Conservation (phyloP, 2,329 filamentous ascomycete species). For the Trichoderma harzianum region DNA sequence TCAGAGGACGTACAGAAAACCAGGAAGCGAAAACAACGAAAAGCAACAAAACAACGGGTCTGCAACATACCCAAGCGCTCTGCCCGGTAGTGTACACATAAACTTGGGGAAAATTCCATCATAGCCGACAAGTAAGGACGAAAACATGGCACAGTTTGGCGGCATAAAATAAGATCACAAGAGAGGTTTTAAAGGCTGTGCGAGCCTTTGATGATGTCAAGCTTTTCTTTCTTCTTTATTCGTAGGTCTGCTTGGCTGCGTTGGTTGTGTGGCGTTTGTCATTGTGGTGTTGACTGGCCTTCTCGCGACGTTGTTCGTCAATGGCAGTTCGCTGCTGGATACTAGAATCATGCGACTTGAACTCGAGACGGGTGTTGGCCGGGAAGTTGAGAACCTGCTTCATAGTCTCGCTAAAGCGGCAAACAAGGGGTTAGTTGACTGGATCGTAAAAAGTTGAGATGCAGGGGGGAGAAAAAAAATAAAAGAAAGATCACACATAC, state of each 20-base stretch:
- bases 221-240: conserved; percentile 25
- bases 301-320: conserved; percentile 87
- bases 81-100: conserved; percentile 19
- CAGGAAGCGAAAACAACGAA: neutral
- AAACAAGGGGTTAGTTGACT: neutral
- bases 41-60: conserved; percentile 4
- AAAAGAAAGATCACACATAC: conserved; percentile 42
- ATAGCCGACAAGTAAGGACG: conserved; percentile 13
- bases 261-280: conserved; percentile 37
- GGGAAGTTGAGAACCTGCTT: conserved; percentile 86
- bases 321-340: conserved; percentile 89
- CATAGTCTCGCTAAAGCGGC: conserved; percentile 72
- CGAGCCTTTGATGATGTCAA: neutral
- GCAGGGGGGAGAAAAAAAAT: neutral
- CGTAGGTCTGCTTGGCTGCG: conserved; percentile 33
- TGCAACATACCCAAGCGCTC: conserved; percentile 20
- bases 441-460: neutral
- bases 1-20: conserved; percentile 5
- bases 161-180: neutral
- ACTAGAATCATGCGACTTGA: conserved; percentile 94
- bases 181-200: neutral
- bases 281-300: conserved; percentile 52
- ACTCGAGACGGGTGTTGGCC: conserved; percentile 83
- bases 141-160: conserved; percentile 8
- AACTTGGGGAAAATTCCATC: neutral